These are phyloP conservation scores for Xerocomus brunneocitrinus DNA, from an alignment of 768 basidiomycete genomes.

Conservation along the genomic window DNA sequence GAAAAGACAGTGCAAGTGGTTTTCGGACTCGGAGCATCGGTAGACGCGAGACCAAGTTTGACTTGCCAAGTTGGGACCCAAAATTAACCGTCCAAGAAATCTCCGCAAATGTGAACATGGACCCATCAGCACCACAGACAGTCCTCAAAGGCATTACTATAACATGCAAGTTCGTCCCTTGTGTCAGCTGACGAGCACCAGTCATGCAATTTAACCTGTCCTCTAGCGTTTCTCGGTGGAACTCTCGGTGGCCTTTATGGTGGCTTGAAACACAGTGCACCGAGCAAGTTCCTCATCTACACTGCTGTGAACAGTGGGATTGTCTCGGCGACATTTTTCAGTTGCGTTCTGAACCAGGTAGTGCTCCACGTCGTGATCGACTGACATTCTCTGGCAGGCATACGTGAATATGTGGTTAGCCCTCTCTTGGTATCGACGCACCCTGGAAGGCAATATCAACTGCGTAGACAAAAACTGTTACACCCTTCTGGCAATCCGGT, in stretches of 20 bases:
- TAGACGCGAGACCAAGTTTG: neutral
- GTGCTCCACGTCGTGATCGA: neutral
- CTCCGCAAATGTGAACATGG: conserved; percentile 14
- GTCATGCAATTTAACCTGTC: conserved; percentile 24
- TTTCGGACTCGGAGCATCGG: conserved; percentile 13
- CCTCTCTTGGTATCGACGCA: conserved; percentile 50
- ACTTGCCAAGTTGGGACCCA: neutral
- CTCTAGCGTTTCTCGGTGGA: conserved; percentile 55
- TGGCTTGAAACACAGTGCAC: conserved; percentile 45
- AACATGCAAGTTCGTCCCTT: conserved; percentile 76
- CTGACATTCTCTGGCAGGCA: conserved; percentile 38
- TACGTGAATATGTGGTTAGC: conserved; percentile 72
- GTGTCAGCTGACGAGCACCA: conserved; percentile 2
- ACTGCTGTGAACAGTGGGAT: conserved; percentile 71
- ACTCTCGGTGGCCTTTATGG: conserved; percentile 40
- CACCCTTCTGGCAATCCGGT: conserved; percentile 22
- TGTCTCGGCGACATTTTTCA: conserved; percentile 72
- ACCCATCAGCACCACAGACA: conserved; percentile 34
- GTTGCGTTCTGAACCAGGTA: conserved; percentile 38
- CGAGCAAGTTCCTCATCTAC: conserved; percentile 46
- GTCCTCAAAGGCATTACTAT: conserved; percentile 55
- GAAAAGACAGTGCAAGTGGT: conserved; percentile 1
- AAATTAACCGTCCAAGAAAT: no score
- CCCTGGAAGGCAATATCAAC: conserved; percentile 45
- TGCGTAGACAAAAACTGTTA: conserved; percentile 33